These are phyloP conservation scores for Aureobasidium sp. DNA, from an alignment of 2,329 filamentous ascomycete genomes.

Conservation along the genomic window DNA sequence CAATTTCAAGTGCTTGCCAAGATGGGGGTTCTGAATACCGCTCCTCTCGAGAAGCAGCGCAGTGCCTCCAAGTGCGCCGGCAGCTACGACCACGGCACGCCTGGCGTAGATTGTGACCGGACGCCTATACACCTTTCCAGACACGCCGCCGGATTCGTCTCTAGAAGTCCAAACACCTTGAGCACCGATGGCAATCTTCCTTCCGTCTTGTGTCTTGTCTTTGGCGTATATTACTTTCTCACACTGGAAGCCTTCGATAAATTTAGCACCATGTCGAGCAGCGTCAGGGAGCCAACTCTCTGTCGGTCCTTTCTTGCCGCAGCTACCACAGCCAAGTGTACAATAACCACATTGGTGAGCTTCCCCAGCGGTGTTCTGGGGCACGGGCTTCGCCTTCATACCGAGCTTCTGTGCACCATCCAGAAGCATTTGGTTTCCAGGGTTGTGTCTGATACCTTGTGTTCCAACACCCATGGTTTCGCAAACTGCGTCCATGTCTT, in stretches of 20 bases:
- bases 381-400: slow-evolving; percentile 60
- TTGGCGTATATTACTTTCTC: slow-evolving; percentile 64
- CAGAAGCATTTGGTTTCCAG: slow-evolving; percentile 62
- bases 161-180: slow-evolving; percentile 69
- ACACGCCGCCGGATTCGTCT: slow-evolving; percentile 54
- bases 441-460: slow-evolving; percentile 63
- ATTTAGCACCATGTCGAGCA: slow-evolving; percentile 65
- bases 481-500: slow-evolving; percentile 72
- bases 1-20: slow-evolving; percentile 73
- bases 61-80: slow-evolving; percentile 63
- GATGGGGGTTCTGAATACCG: slow-evolving; percentile 71
- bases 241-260: slow-evolving; percentile 75
- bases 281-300: slow-evolving; percentile 76
- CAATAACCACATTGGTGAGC: slow-evolving; percentile 68
- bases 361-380: slow-evolving; percentile 70
- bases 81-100: slow-evolving; percentile 65
- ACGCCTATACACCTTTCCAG: slow-evolving; percentile 45
- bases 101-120: slow-evolving; percentile 69
- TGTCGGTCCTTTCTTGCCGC: slow-evolving; percentile 71
- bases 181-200: slow-evolving; percentile 60
- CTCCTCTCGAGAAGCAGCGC: slow-evolving; percentile 72
- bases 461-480: slow-evolving; percentile 67
- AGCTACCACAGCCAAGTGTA: slow-evolving; percentile 53
- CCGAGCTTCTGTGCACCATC: slow-evolving; percentile 69
- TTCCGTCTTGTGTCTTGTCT: slow-evolving; percentile 31